Evolutionary conservation across 192 early-diverging fungal genomes (phyloP).

Genomic region (Borealophlyctis nickersoniae): DNA sequence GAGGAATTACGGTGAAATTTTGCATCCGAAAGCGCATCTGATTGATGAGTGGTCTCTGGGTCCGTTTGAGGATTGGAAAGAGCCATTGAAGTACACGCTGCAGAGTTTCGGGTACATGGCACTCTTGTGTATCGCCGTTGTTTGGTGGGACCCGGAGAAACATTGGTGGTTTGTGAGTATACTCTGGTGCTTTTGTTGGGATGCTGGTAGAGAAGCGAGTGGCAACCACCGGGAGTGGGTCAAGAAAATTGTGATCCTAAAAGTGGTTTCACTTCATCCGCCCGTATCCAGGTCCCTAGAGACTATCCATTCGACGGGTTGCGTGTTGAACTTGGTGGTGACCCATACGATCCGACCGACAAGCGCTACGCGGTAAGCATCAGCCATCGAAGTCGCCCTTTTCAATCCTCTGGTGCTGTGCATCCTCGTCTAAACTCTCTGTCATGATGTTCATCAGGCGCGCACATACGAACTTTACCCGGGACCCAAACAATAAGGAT

Average conservation of each 20-base stretch:
- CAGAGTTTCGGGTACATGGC: slow-evolving; percentile 24
- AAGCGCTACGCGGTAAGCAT: slow-evolving; percentile 29
- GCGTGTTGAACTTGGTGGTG: slow-evolving; percentile 50
- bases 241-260: too few relatives aligned
- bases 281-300: slow-evolving; percentile 17
- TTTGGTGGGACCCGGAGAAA: slow-evolving; percentile 38
- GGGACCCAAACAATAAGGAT: too few relatives aligned
- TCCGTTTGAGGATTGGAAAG: slow-evolving; percentile 26
- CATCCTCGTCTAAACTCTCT: too few relatives aligned
- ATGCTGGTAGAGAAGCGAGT: too few relatives aligned
- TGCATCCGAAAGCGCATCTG: slow-evolving; percentile 43
- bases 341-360: slow-evolving; percentile 45
- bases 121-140: slow-evolving; percentile 24
- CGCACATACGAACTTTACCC: too few relatives aligned
- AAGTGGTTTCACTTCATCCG: too few relatives aligned
- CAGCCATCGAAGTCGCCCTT: too few relatives aligned
- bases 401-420: too few relatives aligned
- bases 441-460: too few relatives aligned
- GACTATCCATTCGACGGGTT: slow-evolving; percentile 51
- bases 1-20: slow-evolving; percentile 50
- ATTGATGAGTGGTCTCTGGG: slow-evolving; percentile 43
- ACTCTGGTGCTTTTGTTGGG: too few relatives aligned
- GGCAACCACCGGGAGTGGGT: too few relatives aligned
- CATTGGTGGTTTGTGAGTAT: slow-evolving; percentile 37
- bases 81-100: slow-evolving; percentile 16